Base-by-base conservation (phyloP, 192 early-diverging fungal genomes). In the Umbelopsis isabellina region DNA sequence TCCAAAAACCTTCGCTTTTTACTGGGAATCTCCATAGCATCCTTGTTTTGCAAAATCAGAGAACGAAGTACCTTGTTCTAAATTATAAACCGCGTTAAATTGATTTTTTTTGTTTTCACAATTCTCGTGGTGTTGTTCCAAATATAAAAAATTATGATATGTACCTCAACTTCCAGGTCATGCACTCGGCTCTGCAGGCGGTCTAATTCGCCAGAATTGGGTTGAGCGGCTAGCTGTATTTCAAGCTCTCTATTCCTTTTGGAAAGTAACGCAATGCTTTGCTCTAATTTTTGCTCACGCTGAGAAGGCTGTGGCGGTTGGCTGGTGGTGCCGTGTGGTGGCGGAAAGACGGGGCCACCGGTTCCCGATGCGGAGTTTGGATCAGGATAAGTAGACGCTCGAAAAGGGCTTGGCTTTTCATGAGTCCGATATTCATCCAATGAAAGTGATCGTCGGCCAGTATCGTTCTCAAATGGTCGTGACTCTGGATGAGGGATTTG, bases 131-230 rank as follows among this genome's bases (percentile, higher is more conserved):
- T 41, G 37, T 41, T 41, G 37, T 41, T 9, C 37, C 37, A 41
- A 4, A 41, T 41, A 9, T 41, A 41, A 49, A 18, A 49, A 49
- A 49, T 16, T 0, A 18, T 49, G 48, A 25, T 68, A 21, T 30
- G 61, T 74, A 75, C 73, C 49, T 75, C 73, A 25, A 75, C 68
- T 51, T 75, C 73, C 47, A 75, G 27, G 48, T 75, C 73, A 75
- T 75, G 68, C 8, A 75, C 49, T 55, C 49, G 66, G 25, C 45
- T 55, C 51, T 50, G 37, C n/a, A 53, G 33, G 0, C 35, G 49
- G 16, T 66, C 41, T 75, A 48, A 47, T 66, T 52, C 44, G 8
- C 18, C 49, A 35, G 50, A 21, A 55, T 58, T 70, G 52, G 37
- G 6, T 48, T 70, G 20, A 21, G 33, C 4, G 4, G 51, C 25